phyloP scores from a whole-genome alignment of 805 yeast species.

The Candida vaughaniae region DNA sequence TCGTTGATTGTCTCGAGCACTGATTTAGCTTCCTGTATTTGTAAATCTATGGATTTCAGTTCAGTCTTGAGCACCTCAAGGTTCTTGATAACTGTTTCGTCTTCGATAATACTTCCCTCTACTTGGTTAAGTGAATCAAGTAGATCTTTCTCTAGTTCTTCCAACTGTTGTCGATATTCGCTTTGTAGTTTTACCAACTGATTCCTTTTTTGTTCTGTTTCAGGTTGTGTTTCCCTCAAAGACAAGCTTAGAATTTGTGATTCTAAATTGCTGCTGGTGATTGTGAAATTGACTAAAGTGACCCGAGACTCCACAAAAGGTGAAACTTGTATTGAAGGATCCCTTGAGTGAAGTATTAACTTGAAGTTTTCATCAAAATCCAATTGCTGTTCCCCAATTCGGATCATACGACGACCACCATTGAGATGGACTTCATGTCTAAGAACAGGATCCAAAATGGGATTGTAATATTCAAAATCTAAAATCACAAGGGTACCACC shows the following conservation, averaged over 20 bases:
- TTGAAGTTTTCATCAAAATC: constrained; percentile 67
- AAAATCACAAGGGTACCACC: constrained; percentile 73
- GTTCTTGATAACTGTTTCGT: constrained; percentile 55
- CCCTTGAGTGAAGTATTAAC: constrained; percentile 60
- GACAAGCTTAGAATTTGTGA: constrained; percentile 59
- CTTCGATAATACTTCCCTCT: constrained; percentile 65
- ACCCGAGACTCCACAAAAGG: constrained; percentile 64
- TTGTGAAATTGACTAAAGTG: constrained; percentile 64
- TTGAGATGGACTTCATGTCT: constrained; percentile 56
- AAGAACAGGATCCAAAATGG: constrained; percentile 63
- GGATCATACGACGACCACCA: constrained; percentile 69
- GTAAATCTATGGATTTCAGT: constrained; percentile 49
- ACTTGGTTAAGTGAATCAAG: constrained; percentile 57
- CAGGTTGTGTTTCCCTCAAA: constrained; percentile 60
- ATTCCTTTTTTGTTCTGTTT: constrained; percentile 55
- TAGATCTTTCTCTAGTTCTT: constrained; percentile 56
- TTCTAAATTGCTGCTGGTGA: constrained; percentile 68
- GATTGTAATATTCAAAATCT: constrained; percentile 82
- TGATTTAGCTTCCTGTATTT: constrained; percentile 52
- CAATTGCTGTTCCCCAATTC: constrained; percentile 59
- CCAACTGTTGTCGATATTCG: constrained; percentile 55
- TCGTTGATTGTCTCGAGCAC: constrained; percentile 56
- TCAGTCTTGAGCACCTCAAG: constrained; percentile 68
- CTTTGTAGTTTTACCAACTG: constrained; percentile 56
- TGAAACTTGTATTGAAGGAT: constrained; percentile 46